These are phyloP conservation scores for Starmera stellimalicola DNA, from an alignment of 1,139 yeast species.

Conservation along the genomic window DNA sequence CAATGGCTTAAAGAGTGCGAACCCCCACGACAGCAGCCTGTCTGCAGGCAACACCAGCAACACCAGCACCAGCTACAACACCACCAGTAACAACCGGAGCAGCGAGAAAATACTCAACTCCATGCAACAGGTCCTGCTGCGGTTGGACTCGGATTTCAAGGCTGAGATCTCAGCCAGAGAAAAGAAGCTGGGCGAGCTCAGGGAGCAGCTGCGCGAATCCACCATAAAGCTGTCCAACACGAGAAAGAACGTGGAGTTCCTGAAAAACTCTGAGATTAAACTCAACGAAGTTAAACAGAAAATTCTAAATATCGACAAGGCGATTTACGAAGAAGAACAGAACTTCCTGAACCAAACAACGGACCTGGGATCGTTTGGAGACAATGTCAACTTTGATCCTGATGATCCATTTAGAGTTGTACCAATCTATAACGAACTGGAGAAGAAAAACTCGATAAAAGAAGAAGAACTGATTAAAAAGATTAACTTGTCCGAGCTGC, in stretches of 20 bases:
- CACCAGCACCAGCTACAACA: neutral
- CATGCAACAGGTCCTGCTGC: slow-evolving; percentile 30
- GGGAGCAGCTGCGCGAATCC: slow-evolving; percentile 37
- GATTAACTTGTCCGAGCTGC: slow-evolving; percentile 29
- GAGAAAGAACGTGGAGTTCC: slow-evolving; percentile 32
- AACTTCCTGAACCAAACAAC: slow-evolving; percentile 34
- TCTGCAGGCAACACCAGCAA: neutral
- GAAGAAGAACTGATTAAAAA: slow-evolving; percentile 14
- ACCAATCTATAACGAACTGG: slow-evolving; percentile 43
- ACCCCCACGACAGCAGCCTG: slow-evolving; percentile 1
- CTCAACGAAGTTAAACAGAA: slow-evolving; percentile 41
- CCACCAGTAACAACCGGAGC: slow-evolving; percentile 17
- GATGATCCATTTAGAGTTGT: slow-evolving; percentile 76
- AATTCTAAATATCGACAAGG: slow-evolving; percentile 43
- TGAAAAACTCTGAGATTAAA: slow-evolving; percentile 31
- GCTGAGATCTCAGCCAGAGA: slow-evolving; percentile 38
- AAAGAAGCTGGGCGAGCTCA: slow-evolving; percentile 34
- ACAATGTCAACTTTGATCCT: slow-evolving; percentile 59
- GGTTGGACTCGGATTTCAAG: slow-evolving; percentile 37
- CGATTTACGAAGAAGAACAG: slow-evolving; percentile 47
- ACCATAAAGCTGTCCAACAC: slow-evolving; percentile 35
- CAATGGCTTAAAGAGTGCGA: slow-evolving; percentile 10
- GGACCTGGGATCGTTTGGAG: slow-evolving; percentile 29
- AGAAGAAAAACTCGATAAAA: slow-evolving; percentile 20
- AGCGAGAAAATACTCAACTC: slow-evolving; percentile 34